Percentiles rank a stretch among this genome's conserved stretches.
These are phyloP conservation scores for Cyberlindnera maritima DNA, from an alignment of 805 yeast species.

Conservation along the genomic window DNA sequence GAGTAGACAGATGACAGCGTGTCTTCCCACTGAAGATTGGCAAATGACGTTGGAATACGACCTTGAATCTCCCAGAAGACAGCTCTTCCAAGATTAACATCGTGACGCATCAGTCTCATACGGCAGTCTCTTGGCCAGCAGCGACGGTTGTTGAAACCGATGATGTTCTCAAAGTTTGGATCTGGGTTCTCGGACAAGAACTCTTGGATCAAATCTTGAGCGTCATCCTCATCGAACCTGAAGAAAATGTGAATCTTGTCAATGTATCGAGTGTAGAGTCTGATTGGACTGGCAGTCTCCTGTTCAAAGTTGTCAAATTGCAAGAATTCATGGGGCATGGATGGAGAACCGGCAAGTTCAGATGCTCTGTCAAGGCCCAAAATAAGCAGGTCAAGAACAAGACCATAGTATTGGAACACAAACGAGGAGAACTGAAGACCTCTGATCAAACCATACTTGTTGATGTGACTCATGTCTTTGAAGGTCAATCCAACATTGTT, in stretches of 20 bases:
- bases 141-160: slow-evolving; percentile 81
- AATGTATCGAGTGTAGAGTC: slow-evolving; percentile 77
- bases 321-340: slow-evolving; percentile 71
- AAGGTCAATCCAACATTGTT: slow-evolving; percentile 78
- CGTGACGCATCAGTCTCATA: slow-evolving; percentile 87
- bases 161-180: slow-evolving; percentile 82
- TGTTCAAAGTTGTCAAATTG: slow-evolving; percentile 59
- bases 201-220: slow-evolving; percentile 72
- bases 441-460: slow-evolving; percentile 81
- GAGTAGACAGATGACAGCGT: slow-evolving; percentile 87
- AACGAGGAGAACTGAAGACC: slow-evolving; percentile 92
- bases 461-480: slow-evolving; percentile 94
- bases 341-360: slow-evolving; percentile 79
- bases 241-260: slow-evolving; percentile 81
- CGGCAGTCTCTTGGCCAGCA: slow-evolving; percentile 95
- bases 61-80: slow-evolving; percentile 86
- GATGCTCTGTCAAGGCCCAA: slow-evolving; percentile 85
- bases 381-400: slow-evolving; percentile 75
- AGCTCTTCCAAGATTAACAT: slow-evolving; percentile 90
- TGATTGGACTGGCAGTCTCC: slow-evolving; percentile 71
- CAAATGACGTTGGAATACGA: slow-evolving; percentile 73
- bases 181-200: slow-evolving; percentile 84
- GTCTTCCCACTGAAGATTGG: slow-evolving; percentile 74
- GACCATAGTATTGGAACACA: slow-evolving; percentile 85
- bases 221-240: slow-evolving; percentile 69